phyloP scores from a whole-genome alignment of 495 filamentous ascomycete genomes.

The Trichodelitschia bisporula region DNA sequence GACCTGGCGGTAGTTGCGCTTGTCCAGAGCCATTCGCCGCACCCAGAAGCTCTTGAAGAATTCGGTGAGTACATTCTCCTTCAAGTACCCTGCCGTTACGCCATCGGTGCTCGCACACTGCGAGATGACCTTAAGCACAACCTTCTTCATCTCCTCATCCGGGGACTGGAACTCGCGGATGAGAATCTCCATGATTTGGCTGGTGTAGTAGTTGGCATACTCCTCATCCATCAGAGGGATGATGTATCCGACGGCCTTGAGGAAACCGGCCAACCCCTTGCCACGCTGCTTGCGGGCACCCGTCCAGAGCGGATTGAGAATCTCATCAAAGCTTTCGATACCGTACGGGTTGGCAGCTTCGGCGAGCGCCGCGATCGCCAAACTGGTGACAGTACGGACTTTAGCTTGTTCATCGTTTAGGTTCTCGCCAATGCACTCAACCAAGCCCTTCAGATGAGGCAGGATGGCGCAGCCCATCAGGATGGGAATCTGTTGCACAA shows the following conservation, averaged over 20 bases:
- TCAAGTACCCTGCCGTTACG: constrained; percentile 82
- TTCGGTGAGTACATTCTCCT: constrained; percentile 79
- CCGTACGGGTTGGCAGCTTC: constrained; percentile 96
- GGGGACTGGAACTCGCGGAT: constrained; percentile 87
- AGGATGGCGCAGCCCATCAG: constrained; percentile 95
- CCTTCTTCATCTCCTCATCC: constrained; percentile 99
- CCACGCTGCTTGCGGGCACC: constrained; percentile 87
- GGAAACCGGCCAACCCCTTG: constrained; percentile 83
- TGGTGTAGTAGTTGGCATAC: constrained; percentile 96
- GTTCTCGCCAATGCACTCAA: constrained; percentile 89
- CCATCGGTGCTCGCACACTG: constrained; percentile 88
- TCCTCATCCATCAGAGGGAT: constrained; percentile 99
- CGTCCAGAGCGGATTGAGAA: constrained; percentile 92
- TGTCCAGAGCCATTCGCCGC: constrained; percentile 83
- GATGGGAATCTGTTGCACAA: constrained; percentile 98
- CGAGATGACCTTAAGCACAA: constrained; percentile 91
- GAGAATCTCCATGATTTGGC: constrained; percentile 96
- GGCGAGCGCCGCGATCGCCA: constrained; percentile 86
- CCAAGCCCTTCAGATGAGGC: constrained; percentile 83
- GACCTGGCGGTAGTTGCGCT: constrained; percentile 89
- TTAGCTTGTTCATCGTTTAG: constrained; percentile 95
- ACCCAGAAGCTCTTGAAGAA: constrained; percentile 99
- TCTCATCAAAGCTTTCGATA: constrained; percentile 97
- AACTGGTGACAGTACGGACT: constrained; percentile 81
- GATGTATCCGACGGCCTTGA: constrained; percentile 95